A percentile compares a stretch with the other conserved stretches of the same genome.
phyloP scores from a whole-genome alignment of 1,139 yeast species.

The Geotrichum candidum region DNA sequence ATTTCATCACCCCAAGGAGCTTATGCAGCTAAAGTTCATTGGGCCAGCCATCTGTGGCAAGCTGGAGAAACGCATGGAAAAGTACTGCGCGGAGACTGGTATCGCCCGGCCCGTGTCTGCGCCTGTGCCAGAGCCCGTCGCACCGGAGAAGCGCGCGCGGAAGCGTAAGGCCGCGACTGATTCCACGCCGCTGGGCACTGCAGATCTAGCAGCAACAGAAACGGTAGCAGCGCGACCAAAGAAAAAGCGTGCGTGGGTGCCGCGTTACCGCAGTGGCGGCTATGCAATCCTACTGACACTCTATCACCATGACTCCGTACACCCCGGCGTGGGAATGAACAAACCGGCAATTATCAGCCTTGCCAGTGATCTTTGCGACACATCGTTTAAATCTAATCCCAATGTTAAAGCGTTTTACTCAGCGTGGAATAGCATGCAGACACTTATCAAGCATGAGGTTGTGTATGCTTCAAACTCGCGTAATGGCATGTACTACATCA shows the following conservation, averaged over 20 bases:
- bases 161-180: conserved; percentile 35
- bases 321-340: conserved; percentile 46
- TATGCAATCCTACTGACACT: conserved; percentile 75
- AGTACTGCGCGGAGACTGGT: conserved; percentile 45
- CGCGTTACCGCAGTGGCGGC: conserved; percentile 75
- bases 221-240: conserved; percentile 20
- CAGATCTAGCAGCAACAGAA: background rate
- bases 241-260: conserved; percentile 54
- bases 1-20: conserved; percentile 47
- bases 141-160: conserved; percentile 19
- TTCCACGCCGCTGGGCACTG: conserved; percentile 53
- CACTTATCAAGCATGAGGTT: conserved; percentile 55
- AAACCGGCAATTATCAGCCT: conserved; percentile 52
- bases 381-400: conserved; percentile 60
- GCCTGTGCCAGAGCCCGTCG: conserved; percentile 13
- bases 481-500: conserved; percentile 53
- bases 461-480: conserved; percentile 51
- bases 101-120: conserved; percentile 38
- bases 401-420: conserved; percentile 54
- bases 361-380: conserved; percentile 60
- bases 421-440: conserved; percentile 73
- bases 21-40: conserved; percentile 48
- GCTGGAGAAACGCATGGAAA: conserved; percentile 40
- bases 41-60: conserved; percentile 56
- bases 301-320: conserved; percentile 43